Evolutionary conservation across 108 stramenopile genomes (phyloP).

Genomic region (Schizochytrium sp.): DNA sequence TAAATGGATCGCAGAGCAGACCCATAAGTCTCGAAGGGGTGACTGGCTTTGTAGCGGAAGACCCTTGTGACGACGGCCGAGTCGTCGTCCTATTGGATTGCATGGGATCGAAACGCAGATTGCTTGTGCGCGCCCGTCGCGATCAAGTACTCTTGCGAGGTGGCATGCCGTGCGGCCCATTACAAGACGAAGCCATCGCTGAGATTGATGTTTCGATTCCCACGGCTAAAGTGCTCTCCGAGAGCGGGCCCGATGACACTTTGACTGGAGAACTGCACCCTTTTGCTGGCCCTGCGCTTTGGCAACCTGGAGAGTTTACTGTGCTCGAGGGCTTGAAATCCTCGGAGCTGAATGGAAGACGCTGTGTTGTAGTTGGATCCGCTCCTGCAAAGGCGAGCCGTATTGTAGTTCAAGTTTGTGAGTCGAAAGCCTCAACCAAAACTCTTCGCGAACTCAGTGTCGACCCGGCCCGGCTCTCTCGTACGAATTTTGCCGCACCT

Average conservation of each 20-base stretch:
- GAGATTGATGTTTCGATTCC: not conserved
- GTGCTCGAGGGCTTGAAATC: not conserved
- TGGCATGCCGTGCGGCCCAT: not conserved
- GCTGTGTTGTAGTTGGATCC: not conserved
- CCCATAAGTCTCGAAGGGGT: not conserved
- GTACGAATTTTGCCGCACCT: not conserved
- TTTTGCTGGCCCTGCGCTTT: not conserved
- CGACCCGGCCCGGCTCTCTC: not conserved
- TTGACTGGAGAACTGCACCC: not conserved
- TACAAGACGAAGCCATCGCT: not conserved
- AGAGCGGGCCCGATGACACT: not conserved
- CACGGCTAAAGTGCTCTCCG: not conserved
- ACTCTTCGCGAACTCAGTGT: not conserved
- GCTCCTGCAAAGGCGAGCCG: not conserved
- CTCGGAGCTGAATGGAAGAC: not conserved
- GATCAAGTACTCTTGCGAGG: not conserved
- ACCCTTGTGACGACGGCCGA: not conserved
- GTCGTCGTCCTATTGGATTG: not conserved
- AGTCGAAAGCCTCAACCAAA: not conserved
- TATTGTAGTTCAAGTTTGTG: not conserved
- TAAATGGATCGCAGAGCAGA: not conserved
- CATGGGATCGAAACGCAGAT: not conserved
- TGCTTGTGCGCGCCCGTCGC: not conserved
- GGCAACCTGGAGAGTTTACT: not conserved
- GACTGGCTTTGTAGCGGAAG: not conserved